Conservation (phyloP, 2,329 filamentous ascomycete species). For the Pyrenochaeta sp. region DNA sequence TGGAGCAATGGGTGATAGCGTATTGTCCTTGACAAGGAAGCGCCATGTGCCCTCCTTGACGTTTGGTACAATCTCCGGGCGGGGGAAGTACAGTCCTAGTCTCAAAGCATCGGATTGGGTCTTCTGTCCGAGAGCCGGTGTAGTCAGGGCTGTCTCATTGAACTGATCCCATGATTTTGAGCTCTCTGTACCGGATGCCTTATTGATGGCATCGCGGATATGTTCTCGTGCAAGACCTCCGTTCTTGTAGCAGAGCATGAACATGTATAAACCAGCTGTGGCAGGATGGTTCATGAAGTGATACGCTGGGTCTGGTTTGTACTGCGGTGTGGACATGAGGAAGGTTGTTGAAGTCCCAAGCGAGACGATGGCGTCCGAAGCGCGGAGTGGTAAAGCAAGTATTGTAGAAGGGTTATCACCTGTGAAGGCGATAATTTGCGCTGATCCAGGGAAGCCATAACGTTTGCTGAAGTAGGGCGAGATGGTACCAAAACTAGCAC, state of each 20-base stretch:
- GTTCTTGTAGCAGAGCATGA: slow-evolving; percentile 99
- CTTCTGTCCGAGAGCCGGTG: slow-evolving; percentile 71
- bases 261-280: slow-evolving; percentile 92
- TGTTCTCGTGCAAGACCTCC: slow-evolving; percentile 91
- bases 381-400: slow-evolving; percentile 83
- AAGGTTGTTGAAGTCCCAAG: slow-evolving; percentile 96
- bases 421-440: slow-evolving; percentile 84
- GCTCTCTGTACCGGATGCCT: slow-evolving; percentile 48
- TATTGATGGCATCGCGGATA: slow-evolving; percentile 80
- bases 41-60: slow-evolving; percentile 86
- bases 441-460: slow-evolving; percentile 79
- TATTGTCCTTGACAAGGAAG: slow-evolving; percentile 66
- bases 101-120: slow-evolving; percentile 68
- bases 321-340: slow-evolving; percentile 93
- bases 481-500: slow-evolving; percentile 76
- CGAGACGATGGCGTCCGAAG: slow-evolving; percentile 91
- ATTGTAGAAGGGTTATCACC: slow-evolving; percentile 98
- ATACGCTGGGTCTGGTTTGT: slow-evolving; percentile 87
- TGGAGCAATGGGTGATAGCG: slow-evolving; percentile 49
- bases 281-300: slow-evolving; percentile 99
- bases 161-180: slow-evolving; percentile 76
- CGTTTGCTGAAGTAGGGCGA: slow-evolving; percentile 78
- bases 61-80: slow-evolving; percentile 95
- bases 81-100: slow-evolving; percentile 91
- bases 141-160: slow-evolving; percentile 74